phyloP scores from a whole-genome alignment of 805 yeast species.

The Sugiyamaella chiloensis region DNA sequence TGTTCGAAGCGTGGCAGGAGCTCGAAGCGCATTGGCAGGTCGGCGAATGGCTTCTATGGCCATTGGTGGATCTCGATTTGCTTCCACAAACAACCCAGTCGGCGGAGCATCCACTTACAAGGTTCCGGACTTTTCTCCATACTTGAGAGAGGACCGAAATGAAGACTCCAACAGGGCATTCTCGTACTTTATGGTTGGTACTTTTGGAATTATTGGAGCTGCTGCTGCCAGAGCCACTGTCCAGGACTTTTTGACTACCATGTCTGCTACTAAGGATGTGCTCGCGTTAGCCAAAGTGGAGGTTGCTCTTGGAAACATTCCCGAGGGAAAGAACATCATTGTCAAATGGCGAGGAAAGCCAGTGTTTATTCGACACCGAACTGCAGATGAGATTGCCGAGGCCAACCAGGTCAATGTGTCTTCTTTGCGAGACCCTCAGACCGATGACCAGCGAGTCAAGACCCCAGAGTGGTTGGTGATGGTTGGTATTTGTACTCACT shows the following conservation, averaged over 20 bases:
- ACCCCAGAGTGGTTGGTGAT: constrained; percentile 98
- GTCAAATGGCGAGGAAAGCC: constrained; percentile 99
- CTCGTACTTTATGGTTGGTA: constrained; percentile 97
- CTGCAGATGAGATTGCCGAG: constrained; percentile 86
- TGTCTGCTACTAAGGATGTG: constrained; percentile 98
- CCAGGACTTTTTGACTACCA: constrained; percentile 80
- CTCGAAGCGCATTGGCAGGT: constrained; percentile 2
- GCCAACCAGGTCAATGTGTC: constrained; percentile 81
- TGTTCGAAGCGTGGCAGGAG: constrained; percentile 3
- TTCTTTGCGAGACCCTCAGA: constrained; percentile 88
- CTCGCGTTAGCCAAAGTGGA: constrained; percentile 99
- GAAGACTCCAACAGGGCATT: constrained; percentile 78
- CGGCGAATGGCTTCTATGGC: neutral
- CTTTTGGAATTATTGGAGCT: constrained; percentile 84
- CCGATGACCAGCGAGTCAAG: constrained; percentile 88
- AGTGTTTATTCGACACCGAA: constrained; percentile 98
- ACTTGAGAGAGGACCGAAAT: constrained; percentile 67
- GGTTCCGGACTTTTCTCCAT: constrained; percentile 85
- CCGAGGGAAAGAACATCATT: constrained; percentile 96
- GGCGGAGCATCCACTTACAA: constrained; percentile 67
- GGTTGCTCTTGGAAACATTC: constrained; percentile 88
- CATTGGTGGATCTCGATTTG: constrained; percentile 5
- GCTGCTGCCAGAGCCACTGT: constrained; percentile 97
- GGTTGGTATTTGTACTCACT: constrained; percentile 99
- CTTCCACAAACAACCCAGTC: constrained; percentile 20